Percentiles rank a stretch among this genome's conserved stretches.
phyloP scores from a whole-genome alignment of 2,329 filamentous ascomycete genomes.

The Diplodia sapinea region DNA sequence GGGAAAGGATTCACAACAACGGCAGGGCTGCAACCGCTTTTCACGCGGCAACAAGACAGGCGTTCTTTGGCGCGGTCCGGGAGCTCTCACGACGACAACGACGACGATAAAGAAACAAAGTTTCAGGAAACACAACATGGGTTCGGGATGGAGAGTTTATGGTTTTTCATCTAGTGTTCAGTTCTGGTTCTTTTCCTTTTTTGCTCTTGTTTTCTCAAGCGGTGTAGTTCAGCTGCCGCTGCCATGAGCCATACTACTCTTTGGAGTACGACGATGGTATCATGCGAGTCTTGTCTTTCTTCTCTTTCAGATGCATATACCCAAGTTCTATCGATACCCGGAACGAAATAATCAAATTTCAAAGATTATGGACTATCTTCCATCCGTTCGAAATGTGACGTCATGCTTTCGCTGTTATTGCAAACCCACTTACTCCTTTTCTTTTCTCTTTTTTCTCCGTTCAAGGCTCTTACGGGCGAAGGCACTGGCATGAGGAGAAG shows the following conservation, averaged over 20 bases:
- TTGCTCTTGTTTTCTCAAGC: not conserved
- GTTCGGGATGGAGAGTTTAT: not conserved
- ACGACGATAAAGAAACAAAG: not conserved
- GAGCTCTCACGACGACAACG: not conserved
- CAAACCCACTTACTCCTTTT: no score
- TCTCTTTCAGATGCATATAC: not conserved
- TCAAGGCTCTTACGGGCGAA: not conserved
- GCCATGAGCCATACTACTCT: not conserved
- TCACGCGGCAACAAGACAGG: not conserved
- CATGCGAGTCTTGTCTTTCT: not conserved
- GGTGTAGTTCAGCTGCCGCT: not conserved
- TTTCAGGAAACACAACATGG: not conserved
- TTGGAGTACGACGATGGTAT: not conserved
- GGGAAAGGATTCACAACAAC: not conserved
- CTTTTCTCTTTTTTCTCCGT: not conserved
- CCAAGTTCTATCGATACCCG: slow-evolving; percentile 1
- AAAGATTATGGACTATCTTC: not conserved
- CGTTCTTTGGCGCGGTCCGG: not conserved
- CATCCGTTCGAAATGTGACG: not conserved
- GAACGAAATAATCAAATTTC: not conserved
- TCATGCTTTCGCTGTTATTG: not conserved
- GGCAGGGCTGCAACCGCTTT: not conserved
- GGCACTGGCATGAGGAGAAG: not conserved
- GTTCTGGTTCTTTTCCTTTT: not conserved
- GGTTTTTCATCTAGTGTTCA: not conserved